Base-by-base conservation (phyloP, 805 yeast species). In the Jamesozyma rosinii region DNA sequence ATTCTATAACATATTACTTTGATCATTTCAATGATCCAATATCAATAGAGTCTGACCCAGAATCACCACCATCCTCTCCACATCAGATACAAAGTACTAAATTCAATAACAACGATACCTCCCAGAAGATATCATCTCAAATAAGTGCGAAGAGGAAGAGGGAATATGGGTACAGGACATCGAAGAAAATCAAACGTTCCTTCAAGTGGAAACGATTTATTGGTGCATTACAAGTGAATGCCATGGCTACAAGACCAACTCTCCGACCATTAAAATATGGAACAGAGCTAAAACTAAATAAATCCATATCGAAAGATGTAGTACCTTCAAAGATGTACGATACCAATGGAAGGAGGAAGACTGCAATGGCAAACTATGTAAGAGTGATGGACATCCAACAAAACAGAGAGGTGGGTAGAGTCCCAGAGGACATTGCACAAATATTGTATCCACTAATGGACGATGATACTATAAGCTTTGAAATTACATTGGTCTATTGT, bases 161-260 rank as follows among this genome's bases (percentile, higher is more conserved):
- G 10, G 40, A 33, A 5, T 27, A 33, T 27, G 37, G 40, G 11
- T 15, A 31, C 17, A 30, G 46, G 29, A 32, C 39, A 3, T 31
- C 30, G 2, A 55, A 54, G 20, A 46, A 48, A 18, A 31, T 45
- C 3, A 52, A 57, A 10, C 43, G 48, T 5, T 20, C 42, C 1
- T 31, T 49, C 6, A 27, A 41, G n/a, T 68, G 71, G 72, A 58
- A 65, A 44, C 61, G 71, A 35, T 81, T 70, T 50, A 68, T 83
- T 26, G 90, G 90, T 0, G 66, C 81, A 0, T 45, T 81, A 10
- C 74, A 73, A 45, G 74, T 77, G 1, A 72, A 72, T 41, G 84
- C 83, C 2, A 79, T 83, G 82, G 83, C 88, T 11, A 81, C 88
- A 0, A 64, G 89, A 46, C 83, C 85, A 0, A 74, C 79, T 0